A percentile compares a stretch with the other conserved stretches of the same genome.
Evolutionary conservation across 352 stramenopile species (phyloP).

Genomic region (Albugo candida): DNA sequence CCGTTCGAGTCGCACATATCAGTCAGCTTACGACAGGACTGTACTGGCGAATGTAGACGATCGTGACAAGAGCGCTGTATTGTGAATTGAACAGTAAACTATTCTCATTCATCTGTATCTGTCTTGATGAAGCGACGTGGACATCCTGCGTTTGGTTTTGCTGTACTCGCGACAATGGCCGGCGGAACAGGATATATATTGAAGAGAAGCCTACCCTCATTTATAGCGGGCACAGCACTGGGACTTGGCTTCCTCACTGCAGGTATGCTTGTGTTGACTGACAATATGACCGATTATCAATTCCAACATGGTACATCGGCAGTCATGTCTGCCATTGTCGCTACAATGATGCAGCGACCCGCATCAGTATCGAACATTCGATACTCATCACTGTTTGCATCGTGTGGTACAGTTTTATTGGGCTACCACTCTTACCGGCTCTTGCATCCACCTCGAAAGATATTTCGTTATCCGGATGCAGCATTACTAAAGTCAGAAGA

Average conservation of each 20-base stretch:
- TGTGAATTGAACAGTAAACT: no score
- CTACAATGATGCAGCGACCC: constrained; percentile 29
- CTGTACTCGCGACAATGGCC: constrained; percentile 34
- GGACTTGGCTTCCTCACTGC: constrained; percentile 46
- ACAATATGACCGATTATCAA: constrained; percentile 47
- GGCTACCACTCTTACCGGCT: constrained; percentile 64
- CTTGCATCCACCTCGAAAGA: constrained; percentile 18
- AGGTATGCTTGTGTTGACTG: constrained; percentile 38
- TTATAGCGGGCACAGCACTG: constrained; percentile 37
- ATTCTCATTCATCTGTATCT: no score
- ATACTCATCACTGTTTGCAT: constrained; percentile 23
- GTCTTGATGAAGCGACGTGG: no score
- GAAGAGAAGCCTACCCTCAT: constrained; percentile 39
- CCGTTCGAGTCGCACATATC: no score
- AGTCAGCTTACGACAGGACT: no score
- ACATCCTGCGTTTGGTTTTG: constrained; percentile 58
- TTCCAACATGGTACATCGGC: constrained; percentile 49
- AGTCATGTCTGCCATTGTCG: constrained; percentile 47
- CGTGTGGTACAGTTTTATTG: constrained; percentile 22
- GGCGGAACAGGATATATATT: constrained; percentile 37
- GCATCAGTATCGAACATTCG: constrained; percentile 24
- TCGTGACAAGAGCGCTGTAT: no score
- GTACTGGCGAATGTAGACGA: no score
- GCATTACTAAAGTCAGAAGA: no score
- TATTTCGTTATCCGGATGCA: no score